Conservation (phyloP, 768 basidiomycete genomes). For the Leccinum pellstonianum region DNA sequence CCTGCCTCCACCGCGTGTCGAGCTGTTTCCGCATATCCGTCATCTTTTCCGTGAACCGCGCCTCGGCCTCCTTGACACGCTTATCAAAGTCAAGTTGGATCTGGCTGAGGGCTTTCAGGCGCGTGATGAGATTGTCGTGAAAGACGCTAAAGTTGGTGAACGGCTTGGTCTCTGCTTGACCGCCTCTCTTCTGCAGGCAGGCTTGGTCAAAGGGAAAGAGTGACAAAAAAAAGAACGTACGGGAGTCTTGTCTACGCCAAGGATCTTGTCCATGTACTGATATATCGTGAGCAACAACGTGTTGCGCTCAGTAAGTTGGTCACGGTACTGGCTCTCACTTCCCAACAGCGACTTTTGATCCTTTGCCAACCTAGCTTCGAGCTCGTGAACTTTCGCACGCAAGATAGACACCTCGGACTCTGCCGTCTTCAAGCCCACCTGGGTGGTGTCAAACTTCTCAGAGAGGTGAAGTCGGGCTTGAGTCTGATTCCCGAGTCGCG, state of each 20-base stretch:
- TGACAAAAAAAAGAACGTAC: slow-evolving; percentile 45
- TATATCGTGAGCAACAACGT: slow-evolving; percentile 89
- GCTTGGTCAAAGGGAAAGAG: neutral
- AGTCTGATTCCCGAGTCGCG: slow-evolving; percentile 78
- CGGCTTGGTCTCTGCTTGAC: slow-evolving; percentile 82
- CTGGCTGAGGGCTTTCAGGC: slow-evolving; percentile 80
- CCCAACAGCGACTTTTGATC: slow-evolving; percentile 72
- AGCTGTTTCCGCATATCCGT: slow-evolving; percentile 81
- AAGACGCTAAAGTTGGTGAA: slow-evolving; percentile 93
- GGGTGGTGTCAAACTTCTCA: slow-evolving; percentile 82
- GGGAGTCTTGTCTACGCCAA: slow-evolving; percentile 84
- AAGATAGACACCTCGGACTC: slow-evolving; percentile 66
- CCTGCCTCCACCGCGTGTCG: slow-evolving; percentile 84
- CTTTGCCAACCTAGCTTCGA: slow-evolving; percentile 79
- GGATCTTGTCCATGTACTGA: slow-evolving; percentile 92
- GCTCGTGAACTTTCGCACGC: slow-evolving; percentile 62
- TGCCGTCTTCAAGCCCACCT: slow-evolving; percentile 57
- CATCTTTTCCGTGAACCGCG: slow-evolving; percentile 68
- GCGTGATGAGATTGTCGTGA: slow-evolving; percentile 89
- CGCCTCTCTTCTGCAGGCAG: slow-evolving; percentile 60
- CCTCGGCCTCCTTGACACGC: slow-evolving; percentile 76
- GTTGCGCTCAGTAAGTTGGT: slow-evolving; percentile 92
- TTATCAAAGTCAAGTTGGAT: slow-evolving; percentile 88
- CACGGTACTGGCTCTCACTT: slow-evolving; percentile 80
- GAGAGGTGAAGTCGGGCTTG: slow-evolving; percentile 83